Evolutionary conservation across 805 yeast species (phyloP), one percentile per base, ranked within the genome.

Genomic region (Scheffersomyces ergatensis): DNA sequence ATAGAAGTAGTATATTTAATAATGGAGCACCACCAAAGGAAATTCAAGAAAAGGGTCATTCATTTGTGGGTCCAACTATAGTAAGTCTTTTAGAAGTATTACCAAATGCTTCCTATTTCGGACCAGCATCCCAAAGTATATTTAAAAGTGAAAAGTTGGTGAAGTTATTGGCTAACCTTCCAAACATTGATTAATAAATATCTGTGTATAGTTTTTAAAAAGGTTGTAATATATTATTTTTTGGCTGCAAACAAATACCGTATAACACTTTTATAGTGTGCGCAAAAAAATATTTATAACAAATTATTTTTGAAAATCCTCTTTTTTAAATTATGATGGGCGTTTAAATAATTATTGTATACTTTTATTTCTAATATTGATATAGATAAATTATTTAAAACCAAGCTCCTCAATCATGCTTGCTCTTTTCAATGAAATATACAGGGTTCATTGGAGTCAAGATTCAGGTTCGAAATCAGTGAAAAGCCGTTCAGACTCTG

Each of bases 101-200:
- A 34, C 92, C 92, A 8, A 78, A 77, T 42, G 73, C 84, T 0
- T 68, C 76, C 1, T 73, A 77, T 42, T 81, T 81, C 54, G 74
- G 74, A 5, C 58, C 58, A 7, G 59, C 63, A 1, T 65, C 68
- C 9, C 76, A 77, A 11, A 74, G 73, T 19, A 62, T 75, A 3
- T 83, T 85, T 53, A 78, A 81, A 57, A 62, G 77, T 19, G 66
- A 65, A 14, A 80, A 77, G 48, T 62, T 83, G 36, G 80, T 77
- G 8, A 67, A 67, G 40, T 47, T 70, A 37, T 62, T 60, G 37
- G 58, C 60, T 25, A 57, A 63, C 42, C 45, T 66, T 33, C 57
- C 65, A 5, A 58, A 59, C 39, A 53, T 60, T 18, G 32, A 29
- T 29, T 29, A 29, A 29, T n/a, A n/a, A n/a, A n/a, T n/a, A n/a